phyloP scores from a whole-genome alignment of 441 rosid species.

The Gossypium schwendimanii region DNA sequence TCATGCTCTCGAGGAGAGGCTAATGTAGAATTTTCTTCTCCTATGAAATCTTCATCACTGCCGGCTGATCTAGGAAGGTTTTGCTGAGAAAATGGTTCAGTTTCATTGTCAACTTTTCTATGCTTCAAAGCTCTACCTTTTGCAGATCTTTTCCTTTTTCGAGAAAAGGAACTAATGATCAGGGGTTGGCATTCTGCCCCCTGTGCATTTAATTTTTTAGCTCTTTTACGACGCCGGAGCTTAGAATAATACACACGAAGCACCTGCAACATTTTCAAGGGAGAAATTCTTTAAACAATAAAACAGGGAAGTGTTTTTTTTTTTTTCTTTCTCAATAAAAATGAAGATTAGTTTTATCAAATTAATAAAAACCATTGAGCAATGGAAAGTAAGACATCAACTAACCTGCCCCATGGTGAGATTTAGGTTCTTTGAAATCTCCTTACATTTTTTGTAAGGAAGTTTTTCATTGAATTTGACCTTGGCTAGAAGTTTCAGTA shows the following conservation, averaged over 20 bases:
- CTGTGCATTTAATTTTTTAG: slow-evolving; percentile 28
- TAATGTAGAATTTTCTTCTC: slow-evolving; percentile 22
- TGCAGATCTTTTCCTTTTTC: slow-evolving; percentile 48
- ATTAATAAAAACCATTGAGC: background rate
- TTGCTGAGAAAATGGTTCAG: slow-evolving; percentile 21
- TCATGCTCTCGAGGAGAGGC: slow-evolving; percentile 29
- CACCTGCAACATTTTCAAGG: slow-evolving; percentile 41
- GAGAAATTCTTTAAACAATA: background rate
- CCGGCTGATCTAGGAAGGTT: slow-evolving; percentile 16
- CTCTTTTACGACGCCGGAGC: slow-evolving; percentile 36
- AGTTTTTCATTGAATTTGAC: slow-evolving; percentile 37
- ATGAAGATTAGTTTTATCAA: background rate
- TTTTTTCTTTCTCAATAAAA: background rate
- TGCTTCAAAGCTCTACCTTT: slow-evolving; percentile 26
- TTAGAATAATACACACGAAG: slow-evolving; percentile 59
- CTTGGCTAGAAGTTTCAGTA: slow-evolving; percentile 37
- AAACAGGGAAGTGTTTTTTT: background rate
- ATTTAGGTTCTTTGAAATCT: slow-evolving; percentile 71
- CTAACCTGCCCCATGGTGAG: slow-evolving; percentile 73
- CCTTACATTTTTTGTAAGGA: slow-evolving; percentile 62
- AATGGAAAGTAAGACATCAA: slow-evolving; percentile 7
- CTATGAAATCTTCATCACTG: slow-evolving; percentile 26
- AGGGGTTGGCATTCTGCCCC: slow-evolving; percentile 17
- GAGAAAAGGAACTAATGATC: slow-evolving; percentile 26
- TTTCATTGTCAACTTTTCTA: slow-evolving; percentile 31